These are phyloP conservation scores for Calocybe cyanea DNA, from an alignment of 768 basidiomycete species.

Conservation along the genomic window DNA sequence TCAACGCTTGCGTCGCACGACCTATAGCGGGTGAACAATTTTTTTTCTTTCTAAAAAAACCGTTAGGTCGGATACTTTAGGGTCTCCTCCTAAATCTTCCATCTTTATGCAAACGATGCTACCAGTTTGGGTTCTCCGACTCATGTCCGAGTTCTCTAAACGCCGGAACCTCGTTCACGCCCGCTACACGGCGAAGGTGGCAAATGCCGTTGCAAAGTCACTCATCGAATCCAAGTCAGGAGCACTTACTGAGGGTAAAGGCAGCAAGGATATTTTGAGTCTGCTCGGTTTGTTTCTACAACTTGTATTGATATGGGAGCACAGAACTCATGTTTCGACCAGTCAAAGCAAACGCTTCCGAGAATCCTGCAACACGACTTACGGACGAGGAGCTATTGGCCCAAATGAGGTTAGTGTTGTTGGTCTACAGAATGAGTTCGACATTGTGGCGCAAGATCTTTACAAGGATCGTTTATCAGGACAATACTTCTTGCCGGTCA, in stretches of 20 bases:
- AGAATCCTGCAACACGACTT: conserved; percentile 29
- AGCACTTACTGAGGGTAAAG: conserved; percentile 44
- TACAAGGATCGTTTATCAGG: conserved; percentile 18
- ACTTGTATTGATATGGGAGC: too few relatives aligned
- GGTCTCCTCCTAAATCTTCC: conserved; percentile 39
- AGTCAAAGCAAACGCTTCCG: conserved; percentile 45
- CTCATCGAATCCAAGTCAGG: conserved; percentile 46
- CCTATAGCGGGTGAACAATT: background rate
- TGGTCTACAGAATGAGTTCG: background rate
- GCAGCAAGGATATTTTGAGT: conserved; percentile 51
- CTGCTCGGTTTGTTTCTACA: conserved; percentile 42
- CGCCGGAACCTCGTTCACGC: conserved; percentile 43
- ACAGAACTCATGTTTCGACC: conserved; percentile 1
- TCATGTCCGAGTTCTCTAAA: conserved; percentile 44
- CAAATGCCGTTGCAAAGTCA: conserved; percentile 41
- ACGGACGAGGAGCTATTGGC: conserved; percentile 37
- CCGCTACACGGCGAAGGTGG: conserved; percentile 39
- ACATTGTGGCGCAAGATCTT: background rate
- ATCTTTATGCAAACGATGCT: conserved; percentile 48
- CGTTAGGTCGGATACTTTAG: conserved; percentile 44
- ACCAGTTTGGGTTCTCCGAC: conserved; percentile 41
- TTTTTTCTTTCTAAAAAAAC: too few relatives aligned
- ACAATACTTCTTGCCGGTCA: conserved; percentile 49
- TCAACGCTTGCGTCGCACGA: background rate
- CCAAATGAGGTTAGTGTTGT: conserved; percentile 30